Evolutionary conservation across 1,284 basidiomycete species (phyloP).

Genomic region (Rhodotorula sp.): DNA sequence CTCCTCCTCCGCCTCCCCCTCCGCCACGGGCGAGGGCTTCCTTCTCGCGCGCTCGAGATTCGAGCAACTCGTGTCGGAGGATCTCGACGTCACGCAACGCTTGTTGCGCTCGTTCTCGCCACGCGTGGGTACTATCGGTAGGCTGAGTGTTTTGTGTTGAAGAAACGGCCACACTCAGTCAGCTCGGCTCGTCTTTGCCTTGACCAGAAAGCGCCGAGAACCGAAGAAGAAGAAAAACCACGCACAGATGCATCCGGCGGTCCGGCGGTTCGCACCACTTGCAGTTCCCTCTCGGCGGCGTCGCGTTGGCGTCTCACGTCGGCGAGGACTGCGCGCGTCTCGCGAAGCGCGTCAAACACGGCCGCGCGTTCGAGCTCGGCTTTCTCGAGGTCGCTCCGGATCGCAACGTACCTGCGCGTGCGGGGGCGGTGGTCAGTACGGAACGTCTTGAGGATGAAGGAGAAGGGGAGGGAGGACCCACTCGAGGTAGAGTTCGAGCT

Average conservation of each 20-base stretch:
- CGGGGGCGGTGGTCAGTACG: not conserved
- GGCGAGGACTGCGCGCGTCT: slow-evolving; percentile 26
- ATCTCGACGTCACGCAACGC: not conserved
- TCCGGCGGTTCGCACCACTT: not conserved
- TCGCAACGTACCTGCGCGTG: slow-evolving; percentile 25
- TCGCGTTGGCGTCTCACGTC: slow-evolving; percentile 34
- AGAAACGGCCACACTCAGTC: not conserved
- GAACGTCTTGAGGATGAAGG: not conserved
- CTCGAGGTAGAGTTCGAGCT: slow-evolving; percentile 41
- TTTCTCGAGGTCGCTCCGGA: slow-evolving; percentile 37
- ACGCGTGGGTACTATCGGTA: slow-evolving; percentile 9
- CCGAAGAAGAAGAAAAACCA: not conserved
- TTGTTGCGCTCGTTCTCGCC: not conserved
- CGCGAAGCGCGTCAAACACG: slow-evolving; percentile 31
- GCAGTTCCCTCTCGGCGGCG: slow-evolving; percentile 7
- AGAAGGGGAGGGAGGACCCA: not conserved
- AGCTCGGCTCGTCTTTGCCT: not conserved
- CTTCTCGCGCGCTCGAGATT: slow-evolving; percentile 1
- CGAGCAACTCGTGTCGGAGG: not conserved
- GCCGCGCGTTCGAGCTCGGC: slow-evolving; percentile 37
- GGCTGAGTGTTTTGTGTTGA: not conserved
- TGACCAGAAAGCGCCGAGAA: accelerated
- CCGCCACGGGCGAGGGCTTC: too few species aligned
- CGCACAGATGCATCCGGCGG: slow-evolving; percentile 8
- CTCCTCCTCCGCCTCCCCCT: too few species aligned